Evolutionary conservation across 1,284 basidiomycete species (phyloP).

Genomic region (Irpex lacteus): DNA sequence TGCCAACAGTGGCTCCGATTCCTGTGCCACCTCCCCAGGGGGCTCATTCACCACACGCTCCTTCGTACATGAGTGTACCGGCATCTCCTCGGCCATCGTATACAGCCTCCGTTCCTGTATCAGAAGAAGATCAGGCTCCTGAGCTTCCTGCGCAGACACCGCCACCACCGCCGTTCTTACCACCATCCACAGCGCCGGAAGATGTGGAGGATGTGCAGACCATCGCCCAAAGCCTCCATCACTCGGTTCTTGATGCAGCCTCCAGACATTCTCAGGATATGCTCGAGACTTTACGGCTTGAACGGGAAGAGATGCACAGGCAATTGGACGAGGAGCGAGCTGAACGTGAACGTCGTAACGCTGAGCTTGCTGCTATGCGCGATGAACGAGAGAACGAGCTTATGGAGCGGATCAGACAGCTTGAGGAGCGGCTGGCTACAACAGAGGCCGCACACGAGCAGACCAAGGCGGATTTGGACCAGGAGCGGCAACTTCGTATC

Average conservation of each 20-base stretch:
- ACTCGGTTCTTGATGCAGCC: conserved; percentile 44
- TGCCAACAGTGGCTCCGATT: conserved; percentile 17
- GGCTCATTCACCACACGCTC: conserved; percentile 4
- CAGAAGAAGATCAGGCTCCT: neutral
- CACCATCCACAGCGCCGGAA: conserved; percentile 5
- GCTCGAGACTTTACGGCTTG: conserved; percentile 51
- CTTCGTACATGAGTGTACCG: neutral
- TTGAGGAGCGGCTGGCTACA: conserved; percentile 62
- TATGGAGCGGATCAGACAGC: conserved; percentile 48
- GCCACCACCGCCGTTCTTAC: neutral
- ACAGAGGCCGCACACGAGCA: conserved; percentile 50
- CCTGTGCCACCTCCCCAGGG: conserved; percentile 12
- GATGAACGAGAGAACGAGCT: conserved; percentile 46
- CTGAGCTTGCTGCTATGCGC: conserved; percentile 46
- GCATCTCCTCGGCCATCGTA: neutral
- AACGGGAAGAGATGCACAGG: conserved; percentile 55
- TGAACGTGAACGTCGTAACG: conserved; percentile 49
- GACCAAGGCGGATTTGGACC: conserved; percentile 49
- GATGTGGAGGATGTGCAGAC: conserved; percentile 24
- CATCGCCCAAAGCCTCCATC: conserved; percentile 36
- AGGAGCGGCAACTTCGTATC: conserved; percentile 52
- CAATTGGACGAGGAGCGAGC: conserved; percentile 50
- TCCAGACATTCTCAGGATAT: conserved; percentile 54
- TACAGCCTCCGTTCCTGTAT: neutral
- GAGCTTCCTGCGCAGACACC: conserved; percentile 1